Evolutionary conservation across 1,284 basidiomycete species (phyloP).

Genomic region (Microbotryum silenes-acaulis): DNA sequence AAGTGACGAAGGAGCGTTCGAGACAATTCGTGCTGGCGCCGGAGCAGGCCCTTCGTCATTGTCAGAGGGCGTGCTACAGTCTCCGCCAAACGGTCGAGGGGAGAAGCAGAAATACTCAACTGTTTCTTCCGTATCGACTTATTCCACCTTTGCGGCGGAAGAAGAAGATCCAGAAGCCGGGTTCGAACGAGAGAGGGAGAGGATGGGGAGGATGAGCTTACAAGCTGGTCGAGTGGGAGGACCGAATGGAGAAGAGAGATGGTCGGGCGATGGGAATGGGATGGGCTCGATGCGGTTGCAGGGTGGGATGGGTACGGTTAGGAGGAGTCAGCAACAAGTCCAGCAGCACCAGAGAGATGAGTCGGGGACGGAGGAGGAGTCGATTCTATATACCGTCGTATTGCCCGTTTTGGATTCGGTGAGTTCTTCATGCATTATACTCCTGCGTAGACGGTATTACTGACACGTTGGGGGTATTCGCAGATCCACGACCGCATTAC

Average conservation of each 20-base stretch:
- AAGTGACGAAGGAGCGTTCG: no score
- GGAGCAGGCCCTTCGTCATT: no score
- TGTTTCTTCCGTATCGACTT: neutral
- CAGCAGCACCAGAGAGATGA: constrained; percentile 43
- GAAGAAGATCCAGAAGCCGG: constrained; percentile 13
- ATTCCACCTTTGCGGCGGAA: neutral
- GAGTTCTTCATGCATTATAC: constrained; percentile 11
- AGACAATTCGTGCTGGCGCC: no score
- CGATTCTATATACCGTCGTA: constrained; percentile 91
- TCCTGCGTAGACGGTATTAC: no score
- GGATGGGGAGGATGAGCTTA: constrained; percentile 11
- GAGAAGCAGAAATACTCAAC: neutral
- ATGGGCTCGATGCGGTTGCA: constrained; percentile 2
- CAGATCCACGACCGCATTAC: constrained; percentile 82
- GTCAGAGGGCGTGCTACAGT: no score
- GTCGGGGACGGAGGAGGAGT: constrained; percentile 57
- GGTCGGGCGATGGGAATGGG: neutral
- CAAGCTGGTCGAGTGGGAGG: neutral
- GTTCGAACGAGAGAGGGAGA: constrained; percentile 20
- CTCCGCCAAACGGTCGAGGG: neutral
- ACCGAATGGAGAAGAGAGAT: neutral
- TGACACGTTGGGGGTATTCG: neutral
- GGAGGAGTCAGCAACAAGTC: neutral
- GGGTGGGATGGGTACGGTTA: neutral
- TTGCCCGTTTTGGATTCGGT: constrained; percentile 86